Evolutionary conservation across 2,329 filamentous ascomycete species (phyloP), one percentile per base, ranked within the genome.

Genomic region (Colletotrichum shisoi): DNA sequence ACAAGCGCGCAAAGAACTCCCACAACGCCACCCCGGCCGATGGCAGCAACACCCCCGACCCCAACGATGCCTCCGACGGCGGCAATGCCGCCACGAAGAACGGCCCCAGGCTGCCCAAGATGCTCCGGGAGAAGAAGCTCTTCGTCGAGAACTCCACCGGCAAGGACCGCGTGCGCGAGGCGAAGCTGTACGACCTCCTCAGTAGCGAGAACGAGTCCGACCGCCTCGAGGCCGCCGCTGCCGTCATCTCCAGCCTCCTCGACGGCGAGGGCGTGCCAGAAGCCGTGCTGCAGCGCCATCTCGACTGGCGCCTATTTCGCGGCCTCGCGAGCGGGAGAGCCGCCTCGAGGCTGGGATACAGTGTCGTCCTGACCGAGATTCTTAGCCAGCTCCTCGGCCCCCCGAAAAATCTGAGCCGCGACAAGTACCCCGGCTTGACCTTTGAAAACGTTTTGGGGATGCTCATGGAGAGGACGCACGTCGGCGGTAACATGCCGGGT

Each of bases 301-400:
- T 90, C 37, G 85, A 87, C 70, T 86, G 86, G 74, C 85, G 91
- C 31, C 82, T 99, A 44, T 92, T 97, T 76, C 88, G 92, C 62
- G 95, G 95, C 46, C 87, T 98, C 19, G 93, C 94, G 69, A 97
- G 93, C 76, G 90, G 93, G 62, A 89, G 93, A 64, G 97, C 97
- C 80, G 92, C 92, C 13, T 93, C 94, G 19, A 86, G 95, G 31
- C 81, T 95, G 57, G 95, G 95, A 3, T 97, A 96, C 76, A 96
- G 93, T 61, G 84, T 97, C 62, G 94, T 94, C 0, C 81, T 98
- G 71, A 91, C 93, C 0, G 94, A 97, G 77, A 81, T 96, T 9
- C 76, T 97, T 51, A 84, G 86, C 4, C 87, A 94, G 73, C 79
- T 94, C 5, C 91, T 91, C 73, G 86, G 86, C 1, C 72, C 80